Evolutionary conservation across 805 yeast genomes (phyloP).

Genomic region (Metschnikowia aberdeeniae): DNA sequence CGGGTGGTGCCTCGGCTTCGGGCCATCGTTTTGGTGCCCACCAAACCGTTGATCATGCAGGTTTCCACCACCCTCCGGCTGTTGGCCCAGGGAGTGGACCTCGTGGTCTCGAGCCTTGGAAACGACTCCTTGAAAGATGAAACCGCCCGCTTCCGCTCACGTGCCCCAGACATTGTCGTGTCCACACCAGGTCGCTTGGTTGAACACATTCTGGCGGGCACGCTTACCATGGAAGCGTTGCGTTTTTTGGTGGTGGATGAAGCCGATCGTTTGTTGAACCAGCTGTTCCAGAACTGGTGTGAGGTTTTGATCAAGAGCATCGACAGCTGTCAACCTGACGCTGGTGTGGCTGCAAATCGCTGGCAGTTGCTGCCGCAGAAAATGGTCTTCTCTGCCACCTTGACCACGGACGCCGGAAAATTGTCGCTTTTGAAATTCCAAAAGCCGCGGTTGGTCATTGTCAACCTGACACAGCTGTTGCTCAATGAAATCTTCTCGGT

Average conservation of each 20-base stretch:
- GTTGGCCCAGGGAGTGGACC: conserved; percentile 61
- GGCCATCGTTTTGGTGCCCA: conserved; percentile 82
- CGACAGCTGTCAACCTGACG: conserved; percentile 13
- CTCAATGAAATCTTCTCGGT: conserved; percentile 57
- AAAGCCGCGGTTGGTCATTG: conserved; percentile 70
- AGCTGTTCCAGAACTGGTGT: conserved; percentile 93
- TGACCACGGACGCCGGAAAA: conserved; percentile 89
- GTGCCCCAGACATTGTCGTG: conserved; percentile 63
- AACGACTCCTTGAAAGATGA: conserved; percentile 63
- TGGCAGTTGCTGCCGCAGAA: conserved; percentile 48
- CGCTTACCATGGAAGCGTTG: conserved; percentile 49
- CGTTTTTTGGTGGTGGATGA: conserved; percentile 72
- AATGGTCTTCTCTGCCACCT: conserved; percentile 86
- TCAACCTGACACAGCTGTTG: conserved; percentile 51
- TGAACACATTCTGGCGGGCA: conserved; percentile 53
- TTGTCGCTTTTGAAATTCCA: conserved; percentile 65
- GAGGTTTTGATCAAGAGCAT: conserved; percentile 45
- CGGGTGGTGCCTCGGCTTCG: conserved; percentile 70
- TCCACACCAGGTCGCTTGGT: conserved; percentile 80
- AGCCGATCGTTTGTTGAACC: conserved; percentile 79
- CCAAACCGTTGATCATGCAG: conserved; percentile 81
- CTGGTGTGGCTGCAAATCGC: conserved; percentile 22
- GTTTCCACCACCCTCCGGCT: conserved; percentile 62
- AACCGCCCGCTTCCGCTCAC: conserved; percentile 40
- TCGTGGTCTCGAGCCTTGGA: conserved; percentile 60